A percentile compares a stretch with the other conserved stretches of the same genome.
These are phyloP conservation scores for Exutisphaerella laricina DNA, from an alignment of 2,329 filamentous ascomycete species.

Conservation along the genomic window DNA sequence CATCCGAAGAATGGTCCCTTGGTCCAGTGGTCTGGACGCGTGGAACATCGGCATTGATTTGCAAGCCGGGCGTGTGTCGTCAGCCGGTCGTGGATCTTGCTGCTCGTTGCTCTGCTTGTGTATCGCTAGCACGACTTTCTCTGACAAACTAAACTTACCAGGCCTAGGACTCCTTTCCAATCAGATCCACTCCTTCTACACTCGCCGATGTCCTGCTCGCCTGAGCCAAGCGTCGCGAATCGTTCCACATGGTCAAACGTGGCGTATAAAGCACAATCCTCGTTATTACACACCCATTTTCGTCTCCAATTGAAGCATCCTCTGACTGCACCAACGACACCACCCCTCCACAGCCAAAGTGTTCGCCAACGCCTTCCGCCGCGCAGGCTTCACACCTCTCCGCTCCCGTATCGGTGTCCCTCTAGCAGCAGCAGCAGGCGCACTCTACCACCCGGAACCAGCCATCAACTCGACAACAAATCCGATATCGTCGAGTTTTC, in stretches of 20 bases:
- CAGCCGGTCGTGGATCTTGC: neutral
- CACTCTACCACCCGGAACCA: constrained; percentile 48
- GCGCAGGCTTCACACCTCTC: constrained; percentile 56
- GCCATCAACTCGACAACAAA: constrained; percentile 27
- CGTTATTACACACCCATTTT: neutral
- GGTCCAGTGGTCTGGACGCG: neutral
- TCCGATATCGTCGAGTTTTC: constrained; percentile 18
- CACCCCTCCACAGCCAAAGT: constrained; percentile 55
- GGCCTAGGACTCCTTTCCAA: neutral
- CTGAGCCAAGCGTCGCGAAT: neutral
- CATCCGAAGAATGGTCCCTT: too few species aligned
- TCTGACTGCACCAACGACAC: neutral
- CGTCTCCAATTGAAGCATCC: neutral
- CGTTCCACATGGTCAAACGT: neutral
- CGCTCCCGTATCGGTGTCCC: constrained; percentile 68
- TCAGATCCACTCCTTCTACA: neutral
- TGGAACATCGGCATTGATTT: neutral
- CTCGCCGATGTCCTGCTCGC: neutral
- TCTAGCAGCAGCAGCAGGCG: constrained; percentile 66
- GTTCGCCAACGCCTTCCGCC: constrained; percentile 79
- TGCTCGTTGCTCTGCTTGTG: neutral
- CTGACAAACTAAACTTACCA: neutral
- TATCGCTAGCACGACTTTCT: too few species aligned
- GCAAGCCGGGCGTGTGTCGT: neutral
- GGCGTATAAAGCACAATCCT: neutral